phyloP scores from a whole-genome alignment of 192 early-diverging fungal species.

The Coemansia sp. region DNA sequence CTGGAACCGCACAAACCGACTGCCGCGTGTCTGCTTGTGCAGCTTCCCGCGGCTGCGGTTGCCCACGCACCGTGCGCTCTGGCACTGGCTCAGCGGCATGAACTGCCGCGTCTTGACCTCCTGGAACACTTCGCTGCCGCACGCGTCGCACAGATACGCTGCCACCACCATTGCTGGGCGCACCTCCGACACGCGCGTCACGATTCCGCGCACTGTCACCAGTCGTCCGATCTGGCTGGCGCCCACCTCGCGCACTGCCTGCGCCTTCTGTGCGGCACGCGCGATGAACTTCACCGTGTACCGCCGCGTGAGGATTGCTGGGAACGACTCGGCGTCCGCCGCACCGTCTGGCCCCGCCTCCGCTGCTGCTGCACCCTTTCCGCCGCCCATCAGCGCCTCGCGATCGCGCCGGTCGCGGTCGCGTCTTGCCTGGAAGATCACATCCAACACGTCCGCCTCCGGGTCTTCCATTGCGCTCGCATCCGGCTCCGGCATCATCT shows the following conservation, averaged over 20 bases:
- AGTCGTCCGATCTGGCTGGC: conserved; percentile 79
- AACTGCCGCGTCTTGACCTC: conserved; percentile 76
- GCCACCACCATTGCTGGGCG: conserved; percentile 87
- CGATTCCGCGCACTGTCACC: conserved; percentile 87
- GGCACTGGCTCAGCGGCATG: conserved; percentile 81
- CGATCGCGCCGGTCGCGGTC: conserved; percentile 62
- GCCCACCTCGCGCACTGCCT: conserved; percentile 87
- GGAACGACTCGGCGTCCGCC: conserved; percentile 61
- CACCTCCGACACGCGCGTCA: conserved; percentile 92
- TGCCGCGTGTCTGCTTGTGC: conserved; percentile 87
- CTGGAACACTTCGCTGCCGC: conserved; percentile 95
- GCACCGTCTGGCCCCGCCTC: neutral
- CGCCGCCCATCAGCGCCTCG: conserved; percentile 18
- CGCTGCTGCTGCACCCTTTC: conserved; percentile 26
- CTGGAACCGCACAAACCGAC: conserved; percentile 92
- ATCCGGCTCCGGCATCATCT: conserved; percentile 57
- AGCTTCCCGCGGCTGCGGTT: conserved; percentile 82
- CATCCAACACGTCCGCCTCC: conserved; percentile 82
- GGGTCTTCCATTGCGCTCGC: conserved; percentile 41
- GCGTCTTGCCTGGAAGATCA: conserved; percentile 82
- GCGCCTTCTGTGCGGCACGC: conserved; percentile 56
- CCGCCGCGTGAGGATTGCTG: conserved; percentile 79
- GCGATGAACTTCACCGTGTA: conserved; percentile 86
- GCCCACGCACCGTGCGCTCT: conserved; percentile 72
- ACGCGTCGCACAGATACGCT: conserved; percentile 90